Evolutionary conservation across 805 yeast genomes (phyloP), one percentile per base, ranked within the genome.

Genomic region (Zygotorulaspora florentina): DNA sequence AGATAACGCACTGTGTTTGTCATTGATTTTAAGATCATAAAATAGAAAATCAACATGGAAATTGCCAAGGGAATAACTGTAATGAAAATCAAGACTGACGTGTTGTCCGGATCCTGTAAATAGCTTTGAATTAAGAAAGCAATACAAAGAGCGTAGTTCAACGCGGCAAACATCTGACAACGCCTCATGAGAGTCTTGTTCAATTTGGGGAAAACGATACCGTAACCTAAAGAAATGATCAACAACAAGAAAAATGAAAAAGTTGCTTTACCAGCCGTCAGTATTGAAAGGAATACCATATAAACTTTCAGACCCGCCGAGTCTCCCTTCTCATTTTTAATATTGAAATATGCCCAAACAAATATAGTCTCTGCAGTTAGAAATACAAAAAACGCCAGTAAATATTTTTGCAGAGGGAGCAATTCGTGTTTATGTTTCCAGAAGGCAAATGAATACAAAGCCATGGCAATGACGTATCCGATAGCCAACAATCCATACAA

Each of bases 291-390:
- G 60, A 91, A 77, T 8, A 80, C 80, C 76, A 88, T 76, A 67
- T 89, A 87, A 34, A 80, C 78, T 52, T 80, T 85, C 56, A 88
- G 80, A 39, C 81, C 81, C 1, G 77, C 72, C 28, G 66, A 64
- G 20, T 67, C 57, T 36, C 83, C 85, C 39, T 74, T 69, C 40
- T 78, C 71, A 68, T 93, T 93, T 57, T 81, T 80, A 52, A 87
- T 74, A 59, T 88, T 96, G 62, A 85, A 93, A 62, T 87, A 85
- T 2, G 95, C 88, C 95, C 97, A 90, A 37, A 88, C 83, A 42
- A 88, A 79, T 42, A 89, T 77, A 55, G 88, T 86, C 66, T 93
- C 98, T 17, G 81, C 72, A 1, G 95, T 83, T 62, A 93, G 76
- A 57, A 88, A 86, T 6, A 80, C 81, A 50, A 86, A 84, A 70